A percentile compares a stretch with the other conserved stretches of the same genome.
phyloP scores from a whole-genome alignment of 1,284 basidiomycete genomes.

The Boletus hoseneyae region DNA sequence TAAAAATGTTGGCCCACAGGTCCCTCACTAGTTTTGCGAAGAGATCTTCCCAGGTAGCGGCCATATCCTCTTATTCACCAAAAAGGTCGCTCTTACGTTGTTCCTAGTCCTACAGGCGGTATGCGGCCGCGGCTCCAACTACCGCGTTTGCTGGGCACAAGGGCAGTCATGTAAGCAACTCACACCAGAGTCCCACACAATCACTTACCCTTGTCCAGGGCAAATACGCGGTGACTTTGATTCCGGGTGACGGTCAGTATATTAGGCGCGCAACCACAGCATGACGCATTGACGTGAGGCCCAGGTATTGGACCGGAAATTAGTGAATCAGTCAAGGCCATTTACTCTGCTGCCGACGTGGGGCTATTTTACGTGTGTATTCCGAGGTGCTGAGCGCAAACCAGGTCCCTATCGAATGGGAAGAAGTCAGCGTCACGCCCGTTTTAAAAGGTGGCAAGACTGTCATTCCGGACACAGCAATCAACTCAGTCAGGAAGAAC shows the following conservation, averaged over 20 bases:
- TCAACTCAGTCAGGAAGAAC: constrained; percentile 93
- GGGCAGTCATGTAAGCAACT: constrained; percentile 68
- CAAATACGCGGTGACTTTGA: constrained; percentile 92
- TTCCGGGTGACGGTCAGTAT: constrained; percentile 83
- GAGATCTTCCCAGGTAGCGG: constrained; percentile 43
- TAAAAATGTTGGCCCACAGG: constrained; percentile 56
- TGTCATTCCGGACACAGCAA: constrained; percentile 91
- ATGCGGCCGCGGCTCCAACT: constrained; percentile 74
- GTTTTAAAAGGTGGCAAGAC: constrained; percentile 95
- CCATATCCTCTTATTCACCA: constrained; percentile 4
- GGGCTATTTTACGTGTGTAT: constrained; percentile 17
- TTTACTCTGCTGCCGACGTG: constrained; percentile 87
- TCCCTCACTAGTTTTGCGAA: constrained; percentile 53
- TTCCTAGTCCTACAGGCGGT: constrained; percentile 53
- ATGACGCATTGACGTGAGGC: constrained; percentile 18
- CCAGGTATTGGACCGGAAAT: constrained; percentile 98
- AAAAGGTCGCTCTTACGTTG: constrained; percentile 14
- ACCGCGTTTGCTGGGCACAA: constrained; percentile 88
- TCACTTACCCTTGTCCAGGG: constrained; percentile 52
- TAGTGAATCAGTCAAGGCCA: constrained; percentile 91
- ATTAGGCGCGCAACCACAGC: constrained; percentile 26
- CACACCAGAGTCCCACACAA: neutral
- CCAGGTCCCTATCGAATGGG: constrained; percentile 96
- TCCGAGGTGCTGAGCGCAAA: constrained; percentile 6
- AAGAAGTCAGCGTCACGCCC: constrained; percentile 96